Percentiles rank a stretch among this genome's conserved stretches.
Evolutionary conservation across 176 grass and related monocot genomes (phyloP).

Genomic region (Eragrostis curvula): DNA sequence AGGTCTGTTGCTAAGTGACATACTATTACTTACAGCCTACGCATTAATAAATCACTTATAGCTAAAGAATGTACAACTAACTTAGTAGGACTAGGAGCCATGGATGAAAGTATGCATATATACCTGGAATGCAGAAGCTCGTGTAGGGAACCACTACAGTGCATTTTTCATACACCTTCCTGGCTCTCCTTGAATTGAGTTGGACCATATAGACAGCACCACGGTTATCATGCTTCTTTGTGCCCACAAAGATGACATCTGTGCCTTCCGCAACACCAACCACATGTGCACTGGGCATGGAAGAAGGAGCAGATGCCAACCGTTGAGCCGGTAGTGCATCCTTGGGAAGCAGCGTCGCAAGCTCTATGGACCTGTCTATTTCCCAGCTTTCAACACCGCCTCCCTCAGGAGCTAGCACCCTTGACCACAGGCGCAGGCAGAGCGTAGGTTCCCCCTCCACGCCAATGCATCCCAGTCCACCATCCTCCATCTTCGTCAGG

Average conservation of each 20-base stretch:
- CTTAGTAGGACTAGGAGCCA: background rate
- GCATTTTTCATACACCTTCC: background rate
- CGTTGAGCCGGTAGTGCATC: background rate
- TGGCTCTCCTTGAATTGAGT: background rate
- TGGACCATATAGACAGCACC: background rate
- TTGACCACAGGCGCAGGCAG: too few species aligned
- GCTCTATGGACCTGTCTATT: background rate
- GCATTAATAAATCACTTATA: background rate
- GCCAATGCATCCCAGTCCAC: too few species aligned
- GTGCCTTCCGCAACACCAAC: background rate
- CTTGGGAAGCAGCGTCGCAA: background rate
- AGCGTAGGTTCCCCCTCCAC: too few species aligned
- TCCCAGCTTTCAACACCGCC: background rate
- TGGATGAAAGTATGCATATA: background rate
- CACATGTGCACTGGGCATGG: background rate
- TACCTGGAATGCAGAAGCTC: constrained; percentile 19
- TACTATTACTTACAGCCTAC: background rate
- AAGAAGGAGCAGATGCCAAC: background rate
- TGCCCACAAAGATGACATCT: background rate
- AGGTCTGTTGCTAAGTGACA: too few species aligned
- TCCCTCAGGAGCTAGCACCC: background rate
- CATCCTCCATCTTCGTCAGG: too few species aligned
- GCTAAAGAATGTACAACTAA: background rate
- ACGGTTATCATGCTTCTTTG: too few species aligned
- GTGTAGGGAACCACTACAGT: background rate